These are phyloP conservation scores for Pneumocystis wakefieldiae DNA, from an alignment of 1,139 yeast genomes.

Conservation along the genomic window DNA sequence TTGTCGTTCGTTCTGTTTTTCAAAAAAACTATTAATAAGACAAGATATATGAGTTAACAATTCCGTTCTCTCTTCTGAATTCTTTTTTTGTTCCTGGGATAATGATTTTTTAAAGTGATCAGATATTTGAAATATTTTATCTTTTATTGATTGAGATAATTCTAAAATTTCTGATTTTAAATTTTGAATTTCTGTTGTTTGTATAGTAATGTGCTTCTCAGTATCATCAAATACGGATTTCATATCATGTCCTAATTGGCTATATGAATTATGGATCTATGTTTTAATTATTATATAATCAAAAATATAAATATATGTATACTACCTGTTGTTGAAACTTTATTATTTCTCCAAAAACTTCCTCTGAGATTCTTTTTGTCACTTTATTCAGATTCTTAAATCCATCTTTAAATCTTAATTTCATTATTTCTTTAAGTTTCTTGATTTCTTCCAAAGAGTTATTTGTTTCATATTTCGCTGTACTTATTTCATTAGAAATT, in stretches of 20 bases:
- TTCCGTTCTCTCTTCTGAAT: slow-evolving; percentile 7
- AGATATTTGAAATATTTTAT: slow-evolving; percentile 3
- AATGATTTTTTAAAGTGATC: slow-evolving; percentile 3
- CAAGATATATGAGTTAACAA: slow-evolving; percentile 9
- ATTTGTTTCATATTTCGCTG: slow-evolving; percentile 14
- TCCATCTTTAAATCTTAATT: slow-evolving; percentile 16
- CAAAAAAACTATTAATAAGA: slow-evolving; percentile 7
- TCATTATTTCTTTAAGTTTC: slow-evolving; percentile 16
- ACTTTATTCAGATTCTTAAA: slow-evolving; percentile 12
- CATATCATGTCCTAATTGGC: slow-evolving; percentile 17
- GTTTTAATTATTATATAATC: slow-evolving; percentile 1
- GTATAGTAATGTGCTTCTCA: slow-evolving; percentile 15
- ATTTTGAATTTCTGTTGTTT: slow-evolving; percentile 14
- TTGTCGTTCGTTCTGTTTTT: slow-evolving; percentile 9
- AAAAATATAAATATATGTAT: not conserved
- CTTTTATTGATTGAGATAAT: slow-evolving; percentile 9
- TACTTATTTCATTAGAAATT: slow-evolving; percentile 10
- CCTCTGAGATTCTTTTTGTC: slow-evolving; percentile 15
- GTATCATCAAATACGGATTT: slow-evolving; percentile 16
- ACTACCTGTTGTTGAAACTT: slow-evolving; percentile 14
- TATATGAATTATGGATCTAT: slow-evolving; percentile 16
- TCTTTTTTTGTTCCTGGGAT: slow-evolving; percentile 9
- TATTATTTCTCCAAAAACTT: slow-evolving; percentile 14
- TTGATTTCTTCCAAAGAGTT: slow-evolving; percentile 15
- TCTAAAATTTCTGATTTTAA: slow-evolving; percentile 12